These are phyloP conservation scores for Paratinospora sagittata DNA, from an alignment of 164 flowering plant genomes.

Conservation along the genomic window DNA sequence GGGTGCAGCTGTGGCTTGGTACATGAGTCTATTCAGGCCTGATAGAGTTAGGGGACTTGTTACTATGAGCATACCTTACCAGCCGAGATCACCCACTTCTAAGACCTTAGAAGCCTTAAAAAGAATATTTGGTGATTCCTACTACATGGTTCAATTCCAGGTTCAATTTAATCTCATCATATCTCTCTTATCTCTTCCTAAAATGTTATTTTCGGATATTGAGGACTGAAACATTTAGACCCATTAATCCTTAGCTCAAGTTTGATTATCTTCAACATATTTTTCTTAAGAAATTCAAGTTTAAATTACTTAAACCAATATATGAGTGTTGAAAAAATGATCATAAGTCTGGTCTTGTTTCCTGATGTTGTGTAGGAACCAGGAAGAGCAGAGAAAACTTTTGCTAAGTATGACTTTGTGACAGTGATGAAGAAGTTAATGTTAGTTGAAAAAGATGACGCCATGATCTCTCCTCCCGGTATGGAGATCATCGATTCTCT, in stretches of 20 bases:
- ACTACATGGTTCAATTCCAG: slow-evolving; percentile 41
- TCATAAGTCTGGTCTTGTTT: not conserved
- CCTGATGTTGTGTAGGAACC: slow-evolving; percentile 28
- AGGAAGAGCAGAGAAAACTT: slow-evolving; percentile 50
- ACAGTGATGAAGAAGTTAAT: slow-evolving; percentile 44
- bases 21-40: slow-evolving; percentile 42
- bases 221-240: no score
- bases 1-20: slow-evolving; percentile 48
- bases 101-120: slow-evolving; percentile 18
- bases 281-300: no score
- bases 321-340: no score
- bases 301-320: no score
- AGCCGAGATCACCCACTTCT: slow-evolving; percentile 17
- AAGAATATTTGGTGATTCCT: slow-evolving; percentile 33
- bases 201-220: no score
- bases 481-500: slow-evolving; percentile 35
- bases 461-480: slow-evolving; percentile 40
- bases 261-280: no score
- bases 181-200: not conserved
- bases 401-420: slow-evolving; percentile 34
- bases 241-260: no score
- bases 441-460: slow-evolving; percentile 12
- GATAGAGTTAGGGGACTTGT: slow-evolving; percentile 44
- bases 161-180: slow-evolving; percentile 22
- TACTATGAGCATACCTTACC: slow-evolving; percentile 27